Base-by-base conservation (phyloP, 169 alveolate genomes). In the Eimeria brunetti region DNA sequence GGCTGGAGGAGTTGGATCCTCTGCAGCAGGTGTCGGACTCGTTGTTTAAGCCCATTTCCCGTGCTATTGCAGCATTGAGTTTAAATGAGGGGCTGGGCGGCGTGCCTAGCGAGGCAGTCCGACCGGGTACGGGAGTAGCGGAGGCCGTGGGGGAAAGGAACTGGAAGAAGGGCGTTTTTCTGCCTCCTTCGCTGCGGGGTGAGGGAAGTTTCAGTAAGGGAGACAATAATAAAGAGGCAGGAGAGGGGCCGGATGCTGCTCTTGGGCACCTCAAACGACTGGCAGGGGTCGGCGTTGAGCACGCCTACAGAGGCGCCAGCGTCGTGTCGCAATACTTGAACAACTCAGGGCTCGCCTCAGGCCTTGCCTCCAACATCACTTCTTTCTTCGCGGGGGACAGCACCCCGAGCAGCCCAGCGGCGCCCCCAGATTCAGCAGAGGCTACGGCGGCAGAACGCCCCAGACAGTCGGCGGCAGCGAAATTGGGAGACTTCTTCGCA, bases 231-330 rank as follows among this genome's bases (percentile, higher is more conserved):
- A 84, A 58, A 53, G 91, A 56, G 36, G 9, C 18, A 20, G 81
- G 27, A 1, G 92, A 86, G 44, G 81, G 81, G 62, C 49, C 92
- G 3, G 92, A 86, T 41, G 92, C 92, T 41, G 83, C 92, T 14
- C 41, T 86, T n/a, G 92, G 92, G 30, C 92, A 62, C 49, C 92
- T 86, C 81, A 86, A 86, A 56, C 30, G 92, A 49, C 81, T 86
- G 33, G 92, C 92, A 1, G 92, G 92, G 44, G 92, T 64, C 41
- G 92, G 92, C 33, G 92, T 86, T 33, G 92, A 86, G 64, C 92
- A 86, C 46, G 92, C 92, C 38, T 86, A 60, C 92, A 86, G 71
- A 30, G 92, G 92, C 3, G 92, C 92, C 38, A 86, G 92, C 49
- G 92, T 44, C 38, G 92, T 86, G 20, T 86, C 92, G 53, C 92